phyloP scores from a whole-genome alignment of 2,329 filamentous ascomycete species.

The Chaetomium globosum region DNA sequence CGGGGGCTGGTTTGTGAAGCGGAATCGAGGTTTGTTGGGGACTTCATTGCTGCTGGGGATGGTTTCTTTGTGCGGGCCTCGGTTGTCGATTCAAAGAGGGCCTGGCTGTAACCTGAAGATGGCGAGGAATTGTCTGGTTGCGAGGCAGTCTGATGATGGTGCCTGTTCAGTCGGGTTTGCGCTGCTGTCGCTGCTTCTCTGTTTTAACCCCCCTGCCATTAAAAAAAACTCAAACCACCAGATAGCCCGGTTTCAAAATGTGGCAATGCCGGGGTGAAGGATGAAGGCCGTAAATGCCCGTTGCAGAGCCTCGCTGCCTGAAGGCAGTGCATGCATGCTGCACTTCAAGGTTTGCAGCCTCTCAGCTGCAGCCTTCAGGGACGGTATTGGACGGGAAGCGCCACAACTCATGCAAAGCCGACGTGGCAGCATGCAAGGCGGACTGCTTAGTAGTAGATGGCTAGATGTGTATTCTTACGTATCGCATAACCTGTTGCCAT shows the following conservation, averaged over 20 bases:
- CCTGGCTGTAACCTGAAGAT: neutral
- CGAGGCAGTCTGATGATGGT: neutral
- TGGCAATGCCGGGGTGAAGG: neutral
- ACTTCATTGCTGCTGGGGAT: neutral
- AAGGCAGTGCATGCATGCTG: neutral
- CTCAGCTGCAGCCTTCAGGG: too few species aligned
- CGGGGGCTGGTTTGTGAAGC: too few species aligned
- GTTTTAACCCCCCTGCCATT: neutral
- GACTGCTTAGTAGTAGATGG: neutral
- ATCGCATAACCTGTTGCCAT: too few species aligned
- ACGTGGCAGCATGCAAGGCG: neutral
- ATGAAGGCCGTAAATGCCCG: neutral
- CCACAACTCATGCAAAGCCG: neutral
- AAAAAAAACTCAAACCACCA: neutral
- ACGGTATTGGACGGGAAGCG: neutral
- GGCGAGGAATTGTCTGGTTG: neutral
- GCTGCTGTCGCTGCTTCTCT: neutral
- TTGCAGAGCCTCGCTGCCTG: neutral
- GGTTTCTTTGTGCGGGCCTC: neutral
- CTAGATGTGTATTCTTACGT: too few species aligned
- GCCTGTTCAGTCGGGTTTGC: too few species aligned
- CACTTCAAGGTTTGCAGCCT: neutral
- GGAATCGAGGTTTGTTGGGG: neutral
- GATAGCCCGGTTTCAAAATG: neutral
- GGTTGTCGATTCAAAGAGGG: neutral